phyloP scores from a whole-genome alignment of 768 basidiomycete genomes.

The Coprinopsis cinerea region DNA sequence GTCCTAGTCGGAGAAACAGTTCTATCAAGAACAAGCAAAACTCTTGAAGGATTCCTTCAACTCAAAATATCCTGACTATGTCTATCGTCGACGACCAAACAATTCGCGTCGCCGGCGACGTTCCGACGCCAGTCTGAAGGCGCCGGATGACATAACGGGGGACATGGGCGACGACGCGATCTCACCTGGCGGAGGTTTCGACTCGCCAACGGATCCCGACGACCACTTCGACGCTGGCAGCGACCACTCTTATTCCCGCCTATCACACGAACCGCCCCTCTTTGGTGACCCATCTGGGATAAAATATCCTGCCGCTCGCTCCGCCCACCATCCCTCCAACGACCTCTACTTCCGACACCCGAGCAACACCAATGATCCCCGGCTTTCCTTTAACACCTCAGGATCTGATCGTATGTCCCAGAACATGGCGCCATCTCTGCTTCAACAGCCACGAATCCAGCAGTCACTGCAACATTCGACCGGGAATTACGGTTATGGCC shows the following conservation, averaged over 20 bases:
- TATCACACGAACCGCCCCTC: constrained; percentile 7
- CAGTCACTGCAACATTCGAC: too few species aligned
- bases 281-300: neutral
- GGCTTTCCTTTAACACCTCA: constrained; percentile 18
- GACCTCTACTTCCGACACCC: constrained; percentile 10
- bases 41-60: constrained; percentile 83
- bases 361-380: constrained; percentile 14
- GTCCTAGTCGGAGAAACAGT: constrained; percentile 70
- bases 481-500: neutral
- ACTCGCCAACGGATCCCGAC: constrained; percentile 33
- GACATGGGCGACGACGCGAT: constrained; percentile 27
- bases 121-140: constrained; percentile 25
- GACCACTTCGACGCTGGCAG: constrained; percentile 23
- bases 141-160: constrained; percentile 24
- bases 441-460: constrained; percentile 13
- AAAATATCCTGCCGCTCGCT: constrained; percentile 13
- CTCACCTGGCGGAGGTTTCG: constrained; percentile 27
- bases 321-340: constrained; percentile 21
- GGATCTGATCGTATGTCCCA: constrained; percentile 12
- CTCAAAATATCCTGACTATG: constrained; percentile 82
- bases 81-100: constrained; percentile 83
- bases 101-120: constrained; percentile 65
- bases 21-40: constrained; percentile 84
- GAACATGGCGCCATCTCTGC: neutral
- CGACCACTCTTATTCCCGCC: constrained; percentile 21